Base-by-base conservation (phyloP, 2,329 filamentous ascomycete genomes). In the Ophiostoma sp. region DNA sequence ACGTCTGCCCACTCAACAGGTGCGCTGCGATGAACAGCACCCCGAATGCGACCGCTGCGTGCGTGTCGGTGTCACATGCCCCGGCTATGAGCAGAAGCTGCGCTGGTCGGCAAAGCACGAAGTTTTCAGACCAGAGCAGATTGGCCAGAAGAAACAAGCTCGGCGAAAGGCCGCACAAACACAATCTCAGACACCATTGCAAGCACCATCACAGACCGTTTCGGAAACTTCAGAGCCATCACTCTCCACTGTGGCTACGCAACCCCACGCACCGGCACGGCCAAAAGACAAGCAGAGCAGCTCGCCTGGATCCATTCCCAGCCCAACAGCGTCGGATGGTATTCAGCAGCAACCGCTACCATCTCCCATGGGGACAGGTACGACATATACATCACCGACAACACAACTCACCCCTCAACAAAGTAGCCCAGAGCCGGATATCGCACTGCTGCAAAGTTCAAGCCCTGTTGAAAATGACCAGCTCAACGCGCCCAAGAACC, bases 61-160 rank as follows among this genome's bases (percentile, higher is more conserved):
- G 67, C 80, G 79, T 68, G 78, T 79, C 36, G 79, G 79, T 41
- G 76, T 79, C n/a, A 72, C 77, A 35, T 83, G 82, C 72, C 81
- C 82, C 41, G 82, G 81, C 6, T 83, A 82, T 68, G 79, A 79
- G 73, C 81, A 82, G 75, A 79, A 79, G 67, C 74, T 83, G 64
- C 81, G 81, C 68, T 83, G 82, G 82, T 82, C 80, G 11, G 81
- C 79, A 66, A 83, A 83, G 73, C 81, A 83, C 74, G 81, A 83
- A 73, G 78, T 81, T n/a, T 71, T 73, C 27, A 67, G 67, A 27
- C 67, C 60, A 2, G 68, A 72, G 15, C 39, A 60, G 20, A 52
- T 67, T 39, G 62, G 39, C 17, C 60, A 69, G 44, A 70, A 64
- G 36, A 69, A 70, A 15, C 66, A 70, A 20, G 31, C 10, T 1